Conservation (phyloP, 192 early-diverging fungal species). For the Pilobolus umbonatus region DNA sequence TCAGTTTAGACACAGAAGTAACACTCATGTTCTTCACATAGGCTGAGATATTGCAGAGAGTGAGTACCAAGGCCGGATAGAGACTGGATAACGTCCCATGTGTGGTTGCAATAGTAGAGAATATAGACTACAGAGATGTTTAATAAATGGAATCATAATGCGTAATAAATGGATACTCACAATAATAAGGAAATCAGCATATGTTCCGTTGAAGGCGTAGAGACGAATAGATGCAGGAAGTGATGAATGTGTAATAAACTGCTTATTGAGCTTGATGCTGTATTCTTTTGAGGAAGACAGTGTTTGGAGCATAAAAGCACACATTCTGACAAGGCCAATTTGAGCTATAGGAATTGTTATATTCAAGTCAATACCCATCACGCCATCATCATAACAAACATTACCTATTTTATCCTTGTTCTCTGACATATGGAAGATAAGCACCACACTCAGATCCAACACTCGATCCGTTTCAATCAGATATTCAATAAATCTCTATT, state of each 20-base stretch:
- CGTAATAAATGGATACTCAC: slow-evolving; percentile 35
- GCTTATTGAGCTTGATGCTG: slow-evolving; percentile 58
- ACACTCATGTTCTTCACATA: slow-evolving; percentile 72
- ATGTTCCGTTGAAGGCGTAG: slow-evolving; percentile 54
- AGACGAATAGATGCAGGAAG: slow-evolving; percentile 57
- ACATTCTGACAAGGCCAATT: slow-evolving; percentile 71
- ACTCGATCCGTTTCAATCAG: slow-evolving; percentile 57
- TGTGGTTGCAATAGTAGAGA: slow-evolving; percentile 71
- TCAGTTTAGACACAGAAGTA: slow-evolving; percentile 65
- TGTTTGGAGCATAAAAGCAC: slow-evolving; percentile 65
- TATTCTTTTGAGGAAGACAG: slow-evolving; percentile 65
- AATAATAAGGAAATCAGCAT: slow-evolving; percentile 80
- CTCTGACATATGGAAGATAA: slow-evolving; percentile 62
- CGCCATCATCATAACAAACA: not conserved
- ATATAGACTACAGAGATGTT: slow-evolving; percentile 53
- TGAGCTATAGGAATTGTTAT: slow-evolving; percentile 44
- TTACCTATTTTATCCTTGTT: slow-evolving; percentile 55
- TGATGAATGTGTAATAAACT: slow-evolving; percentile 55
- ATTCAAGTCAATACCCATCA: not conserved
- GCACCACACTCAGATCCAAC: slow-evolving; percentile 54
- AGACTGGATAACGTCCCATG: slow-evolving; percentile 57
- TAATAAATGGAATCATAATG: slow-evolving; percentile 1
- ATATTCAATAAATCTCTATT: slow-evolving; percentile 59
- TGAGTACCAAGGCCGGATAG: slow-evolving; percentile 73
- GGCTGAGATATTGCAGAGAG: slow-evolving; percentile 80